phyloP scores from a whole-genome alignment of 139 green algal species.

The Chlamydomonas eustigma region DNA sequence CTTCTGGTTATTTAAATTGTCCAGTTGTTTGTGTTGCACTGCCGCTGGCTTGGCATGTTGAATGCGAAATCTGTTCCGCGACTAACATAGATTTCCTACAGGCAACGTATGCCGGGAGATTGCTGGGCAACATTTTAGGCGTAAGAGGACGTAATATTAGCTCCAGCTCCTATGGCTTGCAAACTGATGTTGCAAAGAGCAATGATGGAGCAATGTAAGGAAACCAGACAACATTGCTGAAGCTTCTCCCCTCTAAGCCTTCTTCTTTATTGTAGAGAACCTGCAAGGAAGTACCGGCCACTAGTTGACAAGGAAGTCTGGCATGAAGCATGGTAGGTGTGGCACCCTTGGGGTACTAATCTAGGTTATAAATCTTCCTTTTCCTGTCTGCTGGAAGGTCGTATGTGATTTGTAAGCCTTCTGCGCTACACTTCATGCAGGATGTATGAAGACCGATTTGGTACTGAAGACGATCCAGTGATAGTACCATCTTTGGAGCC shows the following conservation, averaged over 20 bases:
- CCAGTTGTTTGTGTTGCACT: not conserved
- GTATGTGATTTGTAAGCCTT: not conserved
- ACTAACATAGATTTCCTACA: not conserved
- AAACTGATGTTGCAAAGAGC: not conserved
- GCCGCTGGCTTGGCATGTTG: no score
- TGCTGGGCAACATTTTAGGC: conserved; percentile 6
- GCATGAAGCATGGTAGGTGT: conserved; percentile 55
- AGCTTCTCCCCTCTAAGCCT: not conserved
- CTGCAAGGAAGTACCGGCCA: conserved; percentile 30
- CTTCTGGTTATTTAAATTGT: not conserved
- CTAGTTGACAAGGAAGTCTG: conserved; percentile 60
- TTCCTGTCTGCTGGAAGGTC: no score
- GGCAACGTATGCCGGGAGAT: conserved; percentile 1
- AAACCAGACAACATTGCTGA: no score
- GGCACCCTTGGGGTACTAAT: not conserved
- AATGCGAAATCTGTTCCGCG: no score
- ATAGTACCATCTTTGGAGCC: conserved; percentile 50
- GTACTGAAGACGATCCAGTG: conserved; percentile 60
- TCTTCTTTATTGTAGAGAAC: conserved; percentile 17
- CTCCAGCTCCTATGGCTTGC: not conserved
- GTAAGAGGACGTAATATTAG: not conserved
- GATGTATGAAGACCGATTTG: conserved; percentile 60
- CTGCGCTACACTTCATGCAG: conserved; percentile 21
- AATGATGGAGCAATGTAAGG: no score
- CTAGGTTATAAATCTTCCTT: not conserved